Conservation (phyloP, 2,329 filamentous ascomycete species). For the Stenocarpella maydis region DNA sequence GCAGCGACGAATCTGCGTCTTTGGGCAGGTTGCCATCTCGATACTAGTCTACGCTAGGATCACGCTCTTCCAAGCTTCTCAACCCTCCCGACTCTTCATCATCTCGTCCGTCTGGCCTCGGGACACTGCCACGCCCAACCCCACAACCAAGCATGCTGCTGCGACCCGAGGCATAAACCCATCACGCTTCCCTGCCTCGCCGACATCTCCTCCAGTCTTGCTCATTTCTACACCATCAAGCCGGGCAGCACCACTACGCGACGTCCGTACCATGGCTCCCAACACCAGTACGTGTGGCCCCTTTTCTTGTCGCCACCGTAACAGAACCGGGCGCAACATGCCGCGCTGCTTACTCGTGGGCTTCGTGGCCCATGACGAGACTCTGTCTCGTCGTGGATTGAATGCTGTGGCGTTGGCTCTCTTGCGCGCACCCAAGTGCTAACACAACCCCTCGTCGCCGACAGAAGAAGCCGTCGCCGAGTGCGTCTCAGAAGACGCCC, state of each 20-base stretch:
- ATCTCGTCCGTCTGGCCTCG: slow-evolving; percentile 15
- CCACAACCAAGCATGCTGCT: slow-evolving; percentile 21
- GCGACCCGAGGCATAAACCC: slow-evolving; percentile 11
- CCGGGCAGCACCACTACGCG: slow-evolving; percentile 18
- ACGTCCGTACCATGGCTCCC: slow-evolving; percentile 31
- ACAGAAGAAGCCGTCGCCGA: slow-evolving; percentile 67
- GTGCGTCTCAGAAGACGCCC: slow-evolving; percentile 87
- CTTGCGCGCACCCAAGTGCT: neutral
- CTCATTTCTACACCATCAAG: neutral
- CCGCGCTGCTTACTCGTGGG: neutral
- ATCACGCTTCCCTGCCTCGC: neutral
- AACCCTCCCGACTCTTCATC: slow-evolving; percentile 16
- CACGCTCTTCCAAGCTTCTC: slow-evolving; percentile 22
- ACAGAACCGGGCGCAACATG: neutral
- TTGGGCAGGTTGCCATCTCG: slow-evolving; percentile 29
- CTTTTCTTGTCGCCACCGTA: neutral
- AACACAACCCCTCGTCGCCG: neutral
- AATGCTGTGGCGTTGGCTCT: slow-evolving; percentile 26
- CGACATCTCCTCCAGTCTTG: neutral
- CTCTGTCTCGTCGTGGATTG: neutral
- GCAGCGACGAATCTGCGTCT: slow-evolving; percentile 26
- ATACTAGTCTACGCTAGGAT: too few species aligned
- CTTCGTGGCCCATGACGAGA: too few species aligned
- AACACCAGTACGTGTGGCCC: slow-evolving; percentile 33
- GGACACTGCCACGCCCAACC: slow-evolving; percentile 20